A percentile compares a stretch with the other conserved stretches of the same genome.
Evolutionary conservation across 441 rosid species (phyloP).

Genomic region (Manihot esculenta): DNA sequence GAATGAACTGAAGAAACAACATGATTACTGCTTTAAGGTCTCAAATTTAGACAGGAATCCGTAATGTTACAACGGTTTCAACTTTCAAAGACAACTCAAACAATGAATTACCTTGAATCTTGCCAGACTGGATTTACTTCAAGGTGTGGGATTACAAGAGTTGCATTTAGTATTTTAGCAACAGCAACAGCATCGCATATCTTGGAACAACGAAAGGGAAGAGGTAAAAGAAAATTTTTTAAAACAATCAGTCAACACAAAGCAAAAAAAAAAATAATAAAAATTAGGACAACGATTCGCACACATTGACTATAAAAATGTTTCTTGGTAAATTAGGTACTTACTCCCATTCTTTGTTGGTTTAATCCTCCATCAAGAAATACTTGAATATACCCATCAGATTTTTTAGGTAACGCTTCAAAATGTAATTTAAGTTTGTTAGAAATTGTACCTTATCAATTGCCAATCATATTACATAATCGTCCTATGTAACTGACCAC

Average conservation of each 20-base stretch:
- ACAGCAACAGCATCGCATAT: conserved; percentile 97
- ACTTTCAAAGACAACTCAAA: conserved; percentile 18
- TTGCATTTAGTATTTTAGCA: conserved; percentile 78
- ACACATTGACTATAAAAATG: background rate
- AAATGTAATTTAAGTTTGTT: conserved; percentile 7
- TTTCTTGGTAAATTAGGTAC: conserved; percentile 21
- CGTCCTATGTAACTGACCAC: background rate
- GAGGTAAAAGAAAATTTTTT: background rate
- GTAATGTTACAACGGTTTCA: conserved; percentile 2
- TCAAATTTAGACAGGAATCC: conserved; percentile 22
- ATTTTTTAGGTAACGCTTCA: conserved; percentile 62
- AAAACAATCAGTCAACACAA: background rate
- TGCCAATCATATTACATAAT: background rate
- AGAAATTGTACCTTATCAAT: background rate
- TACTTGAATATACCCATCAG: conserved; percentile 72
- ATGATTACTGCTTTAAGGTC: conserved; percentile 1
- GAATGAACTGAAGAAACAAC: conserved; percentile 64
- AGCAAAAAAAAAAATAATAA: background rate
- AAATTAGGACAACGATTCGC: background rate
- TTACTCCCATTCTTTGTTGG: conserved; percentile 97
- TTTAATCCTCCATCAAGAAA: conserved; percentile 98
- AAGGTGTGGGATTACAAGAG: conserved; percentile 67
- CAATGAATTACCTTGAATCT: conserved; percentile 62
- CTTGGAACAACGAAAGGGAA: conserved; percentile 27
- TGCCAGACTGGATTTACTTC: conserved; percentile 83